Conservation (phyloP, 2,329 filamentous ascomycete species). For the Penicillium corylophilum region DNA sequence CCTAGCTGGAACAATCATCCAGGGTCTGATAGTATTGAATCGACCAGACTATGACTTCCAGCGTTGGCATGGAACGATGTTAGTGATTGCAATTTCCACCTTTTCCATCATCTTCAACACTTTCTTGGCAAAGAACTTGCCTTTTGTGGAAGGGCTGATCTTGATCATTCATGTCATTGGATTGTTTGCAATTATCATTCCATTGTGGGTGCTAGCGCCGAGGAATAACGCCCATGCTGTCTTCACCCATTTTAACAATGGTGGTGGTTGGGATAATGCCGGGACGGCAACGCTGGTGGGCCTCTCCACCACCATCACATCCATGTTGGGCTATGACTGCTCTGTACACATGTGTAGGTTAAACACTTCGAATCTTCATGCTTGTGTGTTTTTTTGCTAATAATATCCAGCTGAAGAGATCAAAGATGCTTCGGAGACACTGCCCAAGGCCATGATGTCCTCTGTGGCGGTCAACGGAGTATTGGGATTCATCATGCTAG, state of each 20-base stretch:
- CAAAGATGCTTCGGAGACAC: constrained; percentile 48
- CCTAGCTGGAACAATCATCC: constrained; percentile 47
- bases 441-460: constrained; percentile 53
- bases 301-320: constrained; percentile 40
- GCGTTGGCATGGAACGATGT: constrained; percentile 47
- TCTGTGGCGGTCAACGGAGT: constrained; percentile 52
- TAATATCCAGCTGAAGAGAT: constrained; percentile 39
- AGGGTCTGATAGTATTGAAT: constrained; percentile 48
- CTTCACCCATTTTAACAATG: constrained; percentile 43
- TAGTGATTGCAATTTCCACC: constrained; percentile 42
- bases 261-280: constrained; percentile 40
- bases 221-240: constrained; percentile 38
- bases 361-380: background rate
- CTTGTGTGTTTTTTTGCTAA: constrained; percentile 9
- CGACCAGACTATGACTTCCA: constrained; percentile 41
- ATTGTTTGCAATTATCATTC: constrained; percentile 45
- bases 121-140: constrained; percentile 40
- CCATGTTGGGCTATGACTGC: constrained; percentile 45
- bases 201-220: constrained; percentile 44
- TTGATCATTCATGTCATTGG: constrained; percentile 45
- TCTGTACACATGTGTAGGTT: constrained; percentile 48
- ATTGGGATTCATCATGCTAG: constrained; percentile 57
- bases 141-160: constrained; percentile 41
- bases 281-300: constrained; percentile 44
- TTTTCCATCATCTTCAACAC: constrained; percentile 46